Conservation (phyloP, 345 rosid genomes). For the Litchi chinensis region DNA sequence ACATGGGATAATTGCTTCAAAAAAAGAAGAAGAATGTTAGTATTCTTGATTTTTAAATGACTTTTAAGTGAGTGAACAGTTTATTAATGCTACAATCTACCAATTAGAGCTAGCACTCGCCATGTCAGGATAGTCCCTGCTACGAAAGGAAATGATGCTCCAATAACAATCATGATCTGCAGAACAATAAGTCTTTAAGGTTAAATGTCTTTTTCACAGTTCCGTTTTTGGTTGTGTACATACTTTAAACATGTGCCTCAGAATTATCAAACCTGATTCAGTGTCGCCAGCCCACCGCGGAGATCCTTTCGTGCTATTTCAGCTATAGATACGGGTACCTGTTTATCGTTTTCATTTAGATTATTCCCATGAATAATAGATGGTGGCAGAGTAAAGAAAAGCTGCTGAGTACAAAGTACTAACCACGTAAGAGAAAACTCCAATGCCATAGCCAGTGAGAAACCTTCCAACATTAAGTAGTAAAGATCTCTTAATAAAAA, state of each 20-base stretch:
- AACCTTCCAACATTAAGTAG: slow-evolving; percentile 78
- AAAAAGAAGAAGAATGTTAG: slow-evolving; percentile 18
- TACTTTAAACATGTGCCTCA: neutral
- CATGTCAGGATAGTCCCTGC: slow-evolving; percentile 69
- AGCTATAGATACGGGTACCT: slow-evolving; percentile 85
- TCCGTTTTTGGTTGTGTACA: neutral
- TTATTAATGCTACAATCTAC: slow-evolving; percentile 1
- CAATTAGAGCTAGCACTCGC: slow-evolving; percentile 77
- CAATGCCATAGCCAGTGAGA: slow-evolving; percentile 84
- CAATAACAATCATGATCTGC: slow-evolving; percentile 68
- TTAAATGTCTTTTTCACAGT: neutral
- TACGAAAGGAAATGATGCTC: slow-evolving; percentile 61
- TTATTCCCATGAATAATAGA: slow-evolving; percentile 7
- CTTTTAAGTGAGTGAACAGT: neutral
- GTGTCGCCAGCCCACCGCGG: slow-evolving; percentile 78
- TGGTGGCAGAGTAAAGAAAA: neutral
- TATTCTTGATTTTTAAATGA: neutral
- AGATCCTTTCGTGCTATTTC: slow-evolving; percentile 91
- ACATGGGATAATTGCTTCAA: slow-evolving; percentile 70
- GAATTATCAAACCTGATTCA: slow-evolving; percentile 45
- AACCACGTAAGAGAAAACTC: slow-evolving; percentile 88
- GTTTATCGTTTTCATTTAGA: slow-evolving; percentile 8
- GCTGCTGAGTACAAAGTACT: slow-evolving; percentile 15
- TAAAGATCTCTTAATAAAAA: slow-evolving; percentile 48
- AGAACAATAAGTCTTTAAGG: neutral